A percentile compares a stretch with the other conserved stretches of the same genome.
phyloP scores from a whole-genome alignment of 495 filamentous ascomycete genomes.

The Trypethelium eluteriae region DNA sequence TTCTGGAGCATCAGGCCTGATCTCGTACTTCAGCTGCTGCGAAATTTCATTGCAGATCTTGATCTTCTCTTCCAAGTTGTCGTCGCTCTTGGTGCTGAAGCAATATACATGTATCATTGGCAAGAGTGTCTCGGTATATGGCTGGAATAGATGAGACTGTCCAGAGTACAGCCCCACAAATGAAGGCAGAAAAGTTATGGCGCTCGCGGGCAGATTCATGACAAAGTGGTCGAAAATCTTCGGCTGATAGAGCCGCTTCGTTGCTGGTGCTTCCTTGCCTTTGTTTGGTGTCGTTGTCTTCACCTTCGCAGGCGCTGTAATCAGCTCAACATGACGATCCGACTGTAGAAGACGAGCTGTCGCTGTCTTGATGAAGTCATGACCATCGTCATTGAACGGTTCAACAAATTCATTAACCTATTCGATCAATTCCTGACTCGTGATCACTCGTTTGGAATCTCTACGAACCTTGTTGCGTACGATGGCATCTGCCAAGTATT shows the following conservation, averaged over 20 bases:
- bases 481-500: constrained; percentile 60
- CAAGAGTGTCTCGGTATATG: constrained; percentile 49
- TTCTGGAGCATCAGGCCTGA: constrained; percentile 48
- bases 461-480: constrained; percentile 62
- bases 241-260: constrained; percentile 24
- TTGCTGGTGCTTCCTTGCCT: constrained; percentile 22
- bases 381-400: constrained; percentile 72
- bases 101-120: constrained; percentile 89
- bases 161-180: constrained; percentile 76
- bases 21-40: constrained; percentile 50
- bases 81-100: constrained; percentile 69
- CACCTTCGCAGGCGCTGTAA: constrained; percentile 9
- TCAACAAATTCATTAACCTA: constrained; percentile 66
- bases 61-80: constrained; percentile 50
- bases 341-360: constrained; percentile 52
- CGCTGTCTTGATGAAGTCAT: constrained; percentile 65
- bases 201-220: constrained; percentile 91
- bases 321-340: constrained; percentile 39
- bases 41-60: constrained; percentile 66
- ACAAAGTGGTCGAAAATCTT: constrained; percentile 75
- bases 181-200: constrained; percentile 74
- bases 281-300: constrained; percentile 19
- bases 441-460: constrained; percentile 11
- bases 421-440: background rate
- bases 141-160: constrained; percentile 56